phyloP scores from a whole-genome alignment of 2,329 filamentous ascomycete genomes.

The Emergomyces africanus region DNA sequence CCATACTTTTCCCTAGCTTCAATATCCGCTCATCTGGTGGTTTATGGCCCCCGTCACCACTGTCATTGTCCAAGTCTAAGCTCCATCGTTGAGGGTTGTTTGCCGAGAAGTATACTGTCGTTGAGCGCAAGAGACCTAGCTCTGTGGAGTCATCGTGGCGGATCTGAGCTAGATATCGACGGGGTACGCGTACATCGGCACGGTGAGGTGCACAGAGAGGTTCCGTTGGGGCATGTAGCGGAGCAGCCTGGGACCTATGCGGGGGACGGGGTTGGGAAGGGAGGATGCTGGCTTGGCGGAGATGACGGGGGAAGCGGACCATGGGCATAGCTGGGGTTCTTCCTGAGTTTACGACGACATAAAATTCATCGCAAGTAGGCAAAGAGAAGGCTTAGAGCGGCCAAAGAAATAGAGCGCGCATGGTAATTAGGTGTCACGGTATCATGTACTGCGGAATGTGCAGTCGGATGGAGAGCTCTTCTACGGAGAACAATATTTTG shows the following conservation, averaged over 20 bases:
- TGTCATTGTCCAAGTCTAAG: constrained; percentile 13
- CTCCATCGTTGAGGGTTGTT: constrained; percentile 8
- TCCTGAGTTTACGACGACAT: not conserved
- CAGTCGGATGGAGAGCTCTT: too few relatives aligned
- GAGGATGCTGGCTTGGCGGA: not conserved
- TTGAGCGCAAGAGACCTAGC: constrained; percentile 6
- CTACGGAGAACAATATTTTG: not conserved
- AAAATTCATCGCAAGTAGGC: not conserved
- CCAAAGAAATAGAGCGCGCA: not conserved
- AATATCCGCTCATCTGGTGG: constrained; percentile 47
- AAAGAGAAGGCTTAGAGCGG: not conserved
- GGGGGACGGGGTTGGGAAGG: not conserved
- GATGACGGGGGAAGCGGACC: not conserved
- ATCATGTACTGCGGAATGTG: not conserved
- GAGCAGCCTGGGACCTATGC: not conserved
- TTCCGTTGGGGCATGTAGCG: not conserved
- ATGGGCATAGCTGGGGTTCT: not conserved
- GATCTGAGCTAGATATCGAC: constrained; percentile 1
- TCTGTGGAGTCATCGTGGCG: not conserved
- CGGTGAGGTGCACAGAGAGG: not conserved
- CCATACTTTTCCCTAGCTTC: constrained; percentile 50
- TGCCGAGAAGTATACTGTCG: constrained; percentile 18
- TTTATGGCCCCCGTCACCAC: constrained; percentile 27
- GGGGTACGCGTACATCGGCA: not conserved
- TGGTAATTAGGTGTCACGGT: not conserved